These are phyloP conservation scores for Stephanodiscus minutulus DNA, from an alignment of 108 stramenopile species.

Conservation along the genomic window DNA sequence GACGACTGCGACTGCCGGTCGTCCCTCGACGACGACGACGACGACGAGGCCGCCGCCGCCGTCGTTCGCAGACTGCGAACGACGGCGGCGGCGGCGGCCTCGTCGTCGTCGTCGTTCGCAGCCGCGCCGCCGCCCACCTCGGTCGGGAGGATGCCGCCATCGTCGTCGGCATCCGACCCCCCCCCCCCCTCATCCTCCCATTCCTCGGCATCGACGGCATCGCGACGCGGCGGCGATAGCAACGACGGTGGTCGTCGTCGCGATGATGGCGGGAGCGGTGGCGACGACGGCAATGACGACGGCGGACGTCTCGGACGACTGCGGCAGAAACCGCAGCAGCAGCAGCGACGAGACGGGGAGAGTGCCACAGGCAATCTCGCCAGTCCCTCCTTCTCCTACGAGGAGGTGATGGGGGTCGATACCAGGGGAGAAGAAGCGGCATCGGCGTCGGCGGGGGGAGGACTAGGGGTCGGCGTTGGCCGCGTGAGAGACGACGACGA, in stretches of 20 bases:
- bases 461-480: no score
- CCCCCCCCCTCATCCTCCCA: background rate
- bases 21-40: no score
- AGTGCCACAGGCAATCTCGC: background rate
- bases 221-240: background rate
- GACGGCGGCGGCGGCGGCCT: no score
- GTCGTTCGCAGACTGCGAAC: no score
- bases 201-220: background rate
- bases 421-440: no score
- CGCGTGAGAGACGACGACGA: background rate
- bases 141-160: background rate
- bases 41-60: no score
- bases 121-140: background rate
- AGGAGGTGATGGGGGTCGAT: background rate
- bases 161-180: background rate
- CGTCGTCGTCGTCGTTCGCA: background rate
- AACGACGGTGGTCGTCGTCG: no score
- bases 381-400: conserved; percentile 5
- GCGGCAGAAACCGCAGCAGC: background rate
- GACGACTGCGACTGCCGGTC: no score
- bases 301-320: background rate
- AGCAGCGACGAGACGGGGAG: background rate
- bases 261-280: background rate
- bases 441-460: background rate
- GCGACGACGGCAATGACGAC: background rate